Evolutionary conservation across 805 yeast genomes (phyloP), one percentile per base, ranked within the genome.

Genomic region (Blastobotrys parvus): DNA sequence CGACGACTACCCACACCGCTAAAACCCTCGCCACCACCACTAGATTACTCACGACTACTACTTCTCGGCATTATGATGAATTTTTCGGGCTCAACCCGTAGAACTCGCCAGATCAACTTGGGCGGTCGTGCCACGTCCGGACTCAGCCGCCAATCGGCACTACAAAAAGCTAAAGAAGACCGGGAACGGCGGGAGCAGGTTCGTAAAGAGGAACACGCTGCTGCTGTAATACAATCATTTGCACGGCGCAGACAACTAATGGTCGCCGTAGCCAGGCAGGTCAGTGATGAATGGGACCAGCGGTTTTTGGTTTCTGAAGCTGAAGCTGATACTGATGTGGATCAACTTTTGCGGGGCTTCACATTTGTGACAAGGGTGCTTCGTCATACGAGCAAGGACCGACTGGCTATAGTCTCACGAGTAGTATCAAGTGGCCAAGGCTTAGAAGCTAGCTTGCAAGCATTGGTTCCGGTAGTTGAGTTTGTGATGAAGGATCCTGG

Each of bases 111-210:
- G 42, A 75, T 82, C 48, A 83, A 90, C 66, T 69, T 77, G 52
- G 72, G 90, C 55, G 65, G 81, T 58, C 48, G 60, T 61, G 61
- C 54, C 55, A 54, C 60, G 41, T 42, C 62, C 47, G 55, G 71
- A 4, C 39, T 35, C 13, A 41, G 39, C 59, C 61, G 68, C 46
- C 52, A 65, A 44, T 59, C 71, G 51, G 67, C 72, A 40, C 62
- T 90, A n/a, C 75, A 73, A 45, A 77, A 74, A 49, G 79, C 94
- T 3, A 75, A 76, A 51, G 64, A 64, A 32, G 87, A 84, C 47
- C 69, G 97, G 32, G 71, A 69, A 45, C 72, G 71, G 46, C 71
- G 97, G 45, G 88, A 83, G 45, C 58, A 64, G 25, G 71, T 65
- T 13, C 69, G 84, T 18, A 54, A 58, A 11, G 72, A 69, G 39